Percentiles rank a stretch among this genome's conserved stretches.
phyloP scores from a whole-genome alignment of 2,329 filamentous ascomycete genomes.

The Phialemonium atrogriseum region DNA sequence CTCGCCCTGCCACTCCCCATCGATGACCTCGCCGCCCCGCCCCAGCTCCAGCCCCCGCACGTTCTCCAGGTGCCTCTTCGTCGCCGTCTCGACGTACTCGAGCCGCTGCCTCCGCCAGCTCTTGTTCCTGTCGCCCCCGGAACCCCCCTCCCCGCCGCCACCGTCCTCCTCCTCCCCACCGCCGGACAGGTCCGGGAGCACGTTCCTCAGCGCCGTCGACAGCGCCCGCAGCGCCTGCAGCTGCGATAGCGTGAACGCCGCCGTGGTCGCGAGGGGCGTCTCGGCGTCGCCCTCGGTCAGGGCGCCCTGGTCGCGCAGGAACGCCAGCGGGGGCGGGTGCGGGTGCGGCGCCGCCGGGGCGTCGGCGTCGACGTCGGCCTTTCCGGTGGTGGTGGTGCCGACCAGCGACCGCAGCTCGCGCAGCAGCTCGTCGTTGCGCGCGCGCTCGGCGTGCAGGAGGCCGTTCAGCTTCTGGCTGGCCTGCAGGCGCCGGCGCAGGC shows the following conservation, averaged over 20 bases:
- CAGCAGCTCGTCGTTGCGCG: slow-evolving; percentile 65
- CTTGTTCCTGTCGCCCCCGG: slow-evolving; percentile 27
- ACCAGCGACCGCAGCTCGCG: slow-evolving; percentile 45
- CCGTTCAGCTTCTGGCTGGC: slow-evolving; percentile 71
- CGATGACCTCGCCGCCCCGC: slow-evolving; percentile 50
- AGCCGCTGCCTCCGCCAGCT: slow-evolving; percentile 63
- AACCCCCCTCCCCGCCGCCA: slow-evolving; percentile 21
- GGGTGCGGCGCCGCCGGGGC: slow-evolving; percentile 6
- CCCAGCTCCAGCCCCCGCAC: slow-evolving; percentile 60
- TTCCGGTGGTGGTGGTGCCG: slow-evolving; percentile 11
- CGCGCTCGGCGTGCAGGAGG: slow-evolving; percentile 60
- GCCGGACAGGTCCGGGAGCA: slow-evolving; percentile 54
- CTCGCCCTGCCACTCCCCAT: slow-evolving; percentile 55
- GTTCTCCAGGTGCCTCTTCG: slow-evolving; percentile 66
- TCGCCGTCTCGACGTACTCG: slow-evolving; percentile 77
- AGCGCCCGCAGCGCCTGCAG: slow-evolving; percentile 69
- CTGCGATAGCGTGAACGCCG: slow-evolving; percentile 74
- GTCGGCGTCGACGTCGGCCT: slow-evolving; percentile 5
- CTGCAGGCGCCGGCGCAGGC: slow-evolving; percentile 64
- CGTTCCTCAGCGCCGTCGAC: slow-evolving; percentile 47
- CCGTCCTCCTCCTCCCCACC: slow-evolving; percentile 20
- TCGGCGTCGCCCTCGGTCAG: slow-evolving; percentile 42
- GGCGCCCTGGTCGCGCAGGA: slow-evolving; percentile 45
- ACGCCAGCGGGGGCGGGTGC: slow-evolving; percentile 37
- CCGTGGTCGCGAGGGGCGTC: slow-evolving; percentile 58